Evolutionary conservation across 345 rosid species (phyloP), one percentile per base, ranked within the genome.

Genomic region (Iberis pinnata): DNA sequence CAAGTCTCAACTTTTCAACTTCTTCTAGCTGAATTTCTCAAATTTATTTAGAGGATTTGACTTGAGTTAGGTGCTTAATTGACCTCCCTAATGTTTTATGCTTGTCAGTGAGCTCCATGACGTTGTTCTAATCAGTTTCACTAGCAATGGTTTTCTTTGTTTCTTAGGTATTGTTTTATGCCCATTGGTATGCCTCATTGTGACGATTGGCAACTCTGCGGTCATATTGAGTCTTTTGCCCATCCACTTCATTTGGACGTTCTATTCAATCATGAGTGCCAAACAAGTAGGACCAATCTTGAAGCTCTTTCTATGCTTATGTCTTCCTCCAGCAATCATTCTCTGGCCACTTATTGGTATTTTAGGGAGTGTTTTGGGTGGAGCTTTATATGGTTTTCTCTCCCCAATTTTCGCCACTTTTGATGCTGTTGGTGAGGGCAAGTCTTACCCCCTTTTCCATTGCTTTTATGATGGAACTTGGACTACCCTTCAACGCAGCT

Each of bases 391-490:
- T 58, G 95, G 95, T 32, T 74, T 87, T 45, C 70, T 90, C 38
- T 82, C 95, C 8, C 96, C 98, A 31, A 76, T 82, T 25, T 87
- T 84, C 61, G 88, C 96, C 42, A 90, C 98, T 45, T 90, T 90
- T 72, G 84, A 79, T 57, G 98, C 93, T 5, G 82, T 90, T 65
- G 98, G 98, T 41, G 87, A 90, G 43, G 89, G 89, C 56, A 90
- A 90, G 73, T 24, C 73, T 43, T 49, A 77, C 49, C 64, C 51
- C 36, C 33, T 78, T 37, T 61, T 60, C 71, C 93, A 82, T 73
- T 87, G 96, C 69, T 87, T 90, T 61, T 78, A 71, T 53, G 98
- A 88, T 73, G 97, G 97, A 55, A 92, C 90, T 49, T 76, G 84
- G 89, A 76, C 80, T 58, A 72, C 78, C 6, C 20, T 88, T 22